Evolutionary conservation across 2,329 filamentous ascomycete genomes (phyloP).

Genomic region (Incumbomyces lentus): DNA sequence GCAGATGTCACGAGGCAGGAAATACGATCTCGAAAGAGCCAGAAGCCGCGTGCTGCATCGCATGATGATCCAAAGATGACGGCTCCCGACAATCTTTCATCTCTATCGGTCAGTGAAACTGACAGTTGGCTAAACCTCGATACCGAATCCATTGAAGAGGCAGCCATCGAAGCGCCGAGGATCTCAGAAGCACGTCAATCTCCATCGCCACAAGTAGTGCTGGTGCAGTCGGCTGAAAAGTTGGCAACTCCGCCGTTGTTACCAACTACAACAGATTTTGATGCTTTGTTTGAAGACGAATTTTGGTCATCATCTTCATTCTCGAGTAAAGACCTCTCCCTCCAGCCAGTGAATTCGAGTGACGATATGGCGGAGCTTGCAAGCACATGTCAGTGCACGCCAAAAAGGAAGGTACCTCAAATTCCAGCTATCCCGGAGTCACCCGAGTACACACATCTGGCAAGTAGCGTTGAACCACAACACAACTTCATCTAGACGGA

Average conservation of each 20-base stretch:
- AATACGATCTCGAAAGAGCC: neutral
- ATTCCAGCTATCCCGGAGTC: neutral
- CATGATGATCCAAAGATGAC: too few species aligned
- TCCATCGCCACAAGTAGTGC: too few species aligned
- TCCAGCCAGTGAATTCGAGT: neutral
- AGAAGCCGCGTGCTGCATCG: neutral
- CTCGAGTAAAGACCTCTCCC: neutral
- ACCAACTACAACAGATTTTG: neutral
- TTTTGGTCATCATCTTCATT: conserved; percentile 2
- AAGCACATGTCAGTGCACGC: neutral
- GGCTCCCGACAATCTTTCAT: too few species aligned
- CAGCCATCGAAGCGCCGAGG: neutral
- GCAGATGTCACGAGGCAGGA: neutral
- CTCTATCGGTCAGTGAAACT: neutral
- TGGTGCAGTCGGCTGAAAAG: too few species aligned
- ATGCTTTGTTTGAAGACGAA: neutral
- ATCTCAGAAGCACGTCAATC: too few species aligned
- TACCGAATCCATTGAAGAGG: neutral
- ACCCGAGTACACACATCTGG: conserved; percentile 1
- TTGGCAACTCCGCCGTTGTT: too few species aligned
- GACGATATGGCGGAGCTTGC: too few species aligned
- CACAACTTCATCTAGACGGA: neutral
- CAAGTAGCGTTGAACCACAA: neutral
- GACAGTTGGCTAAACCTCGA: conserved; percentile 3
- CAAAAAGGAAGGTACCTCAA: neutral